These are phyloP conservation scores for Neurospora sp. DNA, from an alignment of 495 filamentous ascomycete genomes.

Conservation along the genomic window DNA sequence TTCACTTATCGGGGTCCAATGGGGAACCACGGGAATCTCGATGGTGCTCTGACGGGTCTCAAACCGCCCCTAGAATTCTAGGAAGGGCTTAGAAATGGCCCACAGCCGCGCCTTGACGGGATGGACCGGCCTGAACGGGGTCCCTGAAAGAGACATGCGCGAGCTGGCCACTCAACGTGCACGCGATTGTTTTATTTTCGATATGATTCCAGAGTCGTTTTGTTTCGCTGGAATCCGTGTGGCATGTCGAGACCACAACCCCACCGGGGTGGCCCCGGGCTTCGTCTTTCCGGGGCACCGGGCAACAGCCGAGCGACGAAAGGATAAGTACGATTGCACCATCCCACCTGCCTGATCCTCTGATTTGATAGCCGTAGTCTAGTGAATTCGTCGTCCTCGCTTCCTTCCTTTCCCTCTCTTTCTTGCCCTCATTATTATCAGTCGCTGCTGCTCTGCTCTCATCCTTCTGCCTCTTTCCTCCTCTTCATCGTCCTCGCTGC, in stretches of 20 bases:
- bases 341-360: not conserved
- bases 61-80: not conserved
- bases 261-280: not conserved
- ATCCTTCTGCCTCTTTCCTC: slow-evolving; percentile 13
- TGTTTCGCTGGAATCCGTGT: not conserved
- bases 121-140: not conserved
- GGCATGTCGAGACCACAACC: not conserved
- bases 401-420: not conserved
- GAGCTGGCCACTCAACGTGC: not conserved
- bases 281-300: not conserved
- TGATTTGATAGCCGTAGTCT: not conserved
- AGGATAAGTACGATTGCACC: not conserved
- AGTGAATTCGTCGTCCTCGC: not conserved
- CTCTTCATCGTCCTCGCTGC: slow-evolving; percentile 4
- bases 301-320: not conserved
- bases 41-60: not conserved
- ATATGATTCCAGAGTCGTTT: not conserved
- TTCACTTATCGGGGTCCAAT: not conserved
- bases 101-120: not conserved
- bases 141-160: not conserved
- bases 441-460: slow-evolving; percentile 5
- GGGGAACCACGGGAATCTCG: not conserved
- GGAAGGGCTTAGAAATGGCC: not conserved
- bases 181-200: not conserved
- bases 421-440: not conserved